These are phyloP conservation scores for Sungouiozyma ichnusensis DNA, from an alignment of 805 yeast genomes.

Conservation along the genomic window DNA sequence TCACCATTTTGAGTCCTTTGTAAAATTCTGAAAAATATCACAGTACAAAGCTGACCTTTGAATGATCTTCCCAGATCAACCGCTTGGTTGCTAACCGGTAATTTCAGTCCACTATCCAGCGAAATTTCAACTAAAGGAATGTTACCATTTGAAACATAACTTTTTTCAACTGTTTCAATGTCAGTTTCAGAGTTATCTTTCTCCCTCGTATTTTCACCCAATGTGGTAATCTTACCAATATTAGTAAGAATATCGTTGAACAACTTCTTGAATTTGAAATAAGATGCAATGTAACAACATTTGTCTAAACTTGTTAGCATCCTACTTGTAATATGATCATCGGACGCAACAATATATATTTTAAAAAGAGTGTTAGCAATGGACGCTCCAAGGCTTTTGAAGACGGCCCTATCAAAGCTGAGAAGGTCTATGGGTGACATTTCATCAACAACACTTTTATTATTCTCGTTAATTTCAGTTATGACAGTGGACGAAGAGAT, in stretches of 20 bases:
- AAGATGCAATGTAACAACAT: conserved; percentile 65
- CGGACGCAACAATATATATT: conserved; percentile 80
- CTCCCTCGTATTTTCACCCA: conserved; percentile 25
- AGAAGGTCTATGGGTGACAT: conserved; percentile 26
- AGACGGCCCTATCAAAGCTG: conserved; percentile 63
- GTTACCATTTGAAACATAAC: conserved; percentile 18
- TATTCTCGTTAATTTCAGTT: conserved; percentile 18
- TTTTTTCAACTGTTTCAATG: neutral
- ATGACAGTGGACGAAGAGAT: conserved; percentile 34
- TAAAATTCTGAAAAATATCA: conserved; percentile 71
- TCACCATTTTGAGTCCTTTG: conserved; percentile 45
- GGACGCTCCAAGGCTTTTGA: conserved; percentile 50
- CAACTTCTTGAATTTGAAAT: conserved; percentile 43
- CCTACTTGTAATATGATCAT: conserved; percentile 78
- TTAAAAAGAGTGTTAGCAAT: conserved; percentile 63
- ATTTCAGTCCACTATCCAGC: conserved; percentile 41
- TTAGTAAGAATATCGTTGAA: conserved; percentile 59
- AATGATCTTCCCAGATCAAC: conserved; percentile 82
- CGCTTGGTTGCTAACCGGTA: conserved; percentile 73
- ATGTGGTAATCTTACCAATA: conserved; percentile 58
- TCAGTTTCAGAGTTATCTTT: conserved; percentile 2
- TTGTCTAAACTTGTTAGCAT: conserved; percentile 85
- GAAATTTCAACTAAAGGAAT: conserved; percentile 34
- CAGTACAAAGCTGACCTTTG: conserved; percentile 83
- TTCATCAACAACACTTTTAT: conserved; percentile 11